A percentile compares a stretch with the other conserved stretches of the same genome.
Evolutionary conservation across 768 basidiomycete genomes (phyloP).

Genomic region (Infundibulicybe gibba): DNA sequence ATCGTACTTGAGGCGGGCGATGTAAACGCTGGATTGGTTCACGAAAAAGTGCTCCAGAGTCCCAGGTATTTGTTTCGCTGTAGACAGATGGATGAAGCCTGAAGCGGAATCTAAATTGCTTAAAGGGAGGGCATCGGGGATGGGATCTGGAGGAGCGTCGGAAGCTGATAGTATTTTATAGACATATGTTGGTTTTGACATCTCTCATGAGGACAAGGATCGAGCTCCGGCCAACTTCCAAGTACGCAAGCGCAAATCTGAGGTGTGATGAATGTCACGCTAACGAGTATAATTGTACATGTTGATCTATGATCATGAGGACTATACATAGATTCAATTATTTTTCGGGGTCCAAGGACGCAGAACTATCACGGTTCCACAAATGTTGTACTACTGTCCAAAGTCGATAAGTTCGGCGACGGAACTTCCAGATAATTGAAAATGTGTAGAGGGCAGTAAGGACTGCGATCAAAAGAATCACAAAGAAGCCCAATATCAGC

Average conservation of each 20-base stretch:
- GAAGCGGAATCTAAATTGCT: slow-evolving; percentile 42
- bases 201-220: too few species aligned
- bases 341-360: too few species aligned
- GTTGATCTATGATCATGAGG: too few species aligned
- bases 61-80: slow-evolving; percentile 42
- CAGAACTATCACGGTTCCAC: too few species aligned
- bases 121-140: slow-evolving; percentile 45
- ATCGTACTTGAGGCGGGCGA: slow-evolving; percentile 40
- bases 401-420: slow-evolving; percentile 17
- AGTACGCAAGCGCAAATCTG: too few species aligned
- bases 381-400: slow-evolving; percentile 3
- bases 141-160: slow-evolving; percentile 29
- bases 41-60: slow-evolving; percentile 46
- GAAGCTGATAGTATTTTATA: slow-evolving; percentile 56
- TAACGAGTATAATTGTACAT: too few species aligned
- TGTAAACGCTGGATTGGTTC: slow-evolving; percentile 30
- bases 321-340: too few species aligned
- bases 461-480: slow-evolving; percentile 34
- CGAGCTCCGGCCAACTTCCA: too few species aligned
- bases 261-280: too few species aligned
- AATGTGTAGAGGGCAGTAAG: slow-evolving; percentile 42
- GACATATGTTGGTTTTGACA: slow-evolving; percentile 43
- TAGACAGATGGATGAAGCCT: slow-evolving; percentile 56
- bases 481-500: slow-evolving; percentile 35
- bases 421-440: slow-evolving; percentile 46